A percentile compares a stretch with the other conserved stretches of the same genome.
phyloP scores from a whole-genome alignment of 768 basidiomycete genomes.

The Tephrocybe sp. region DNA sequence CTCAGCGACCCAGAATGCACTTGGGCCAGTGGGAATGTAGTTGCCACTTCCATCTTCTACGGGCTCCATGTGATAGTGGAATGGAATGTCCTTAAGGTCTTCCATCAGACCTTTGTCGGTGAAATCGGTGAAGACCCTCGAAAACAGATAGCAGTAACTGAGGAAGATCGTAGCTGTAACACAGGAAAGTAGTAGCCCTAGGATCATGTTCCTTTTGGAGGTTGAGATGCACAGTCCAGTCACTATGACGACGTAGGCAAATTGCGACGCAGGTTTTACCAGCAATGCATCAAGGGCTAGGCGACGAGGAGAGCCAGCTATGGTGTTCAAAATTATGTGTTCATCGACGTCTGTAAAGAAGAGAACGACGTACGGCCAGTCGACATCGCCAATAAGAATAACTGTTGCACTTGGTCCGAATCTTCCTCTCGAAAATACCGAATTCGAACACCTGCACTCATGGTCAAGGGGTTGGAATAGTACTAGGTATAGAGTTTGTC shows the following conservation, averaged over 20 bases:
- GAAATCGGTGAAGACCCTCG: slow-evolving; percentile 5
- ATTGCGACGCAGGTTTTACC: slow-evolving; percentile 9
- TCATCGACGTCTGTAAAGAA: background rate
- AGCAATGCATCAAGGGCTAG: slow-evolving; percentile 10
- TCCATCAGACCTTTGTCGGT: slow-evolving; percentile 8
- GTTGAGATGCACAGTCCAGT: background rate
- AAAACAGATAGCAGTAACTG: slow-evolving; percentile 16
- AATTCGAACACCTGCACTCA: slow-evolving; percentile 1
- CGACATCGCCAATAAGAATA: slow-evolving; percentile 7
- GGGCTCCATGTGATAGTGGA: slow-evolving; percentile 15
- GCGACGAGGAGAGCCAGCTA: slow-evolving; percentile 21
- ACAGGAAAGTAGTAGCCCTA: slow-evolving; percentile 6
- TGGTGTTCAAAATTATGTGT: background rate
- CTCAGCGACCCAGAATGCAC: slow-evolving; percentile 25
- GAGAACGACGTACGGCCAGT: slow-evolving; percentile 8
- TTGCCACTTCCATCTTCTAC: background rate
- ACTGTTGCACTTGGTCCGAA: slow-evolving; percentile 5
- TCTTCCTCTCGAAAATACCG: slow-evolving; percentile 13
- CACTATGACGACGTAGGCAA: slow-evolving; percentile 12
- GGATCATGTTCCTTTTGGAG: background rate
- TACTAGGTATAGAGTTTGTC: background rate
- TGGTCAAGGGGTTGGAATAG: background rate
- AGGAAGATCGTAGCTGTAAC: slow-evolving; percentile 2
- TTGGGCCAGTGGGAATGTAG: slow-evolving; percentile 9
- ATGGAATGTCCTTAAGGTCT: slow-evolving; percentile 22